phyloP scores from a whole-genome alignment of 495 filamentous ascomycete species.

The Lepidopterella palustris region DNA sequence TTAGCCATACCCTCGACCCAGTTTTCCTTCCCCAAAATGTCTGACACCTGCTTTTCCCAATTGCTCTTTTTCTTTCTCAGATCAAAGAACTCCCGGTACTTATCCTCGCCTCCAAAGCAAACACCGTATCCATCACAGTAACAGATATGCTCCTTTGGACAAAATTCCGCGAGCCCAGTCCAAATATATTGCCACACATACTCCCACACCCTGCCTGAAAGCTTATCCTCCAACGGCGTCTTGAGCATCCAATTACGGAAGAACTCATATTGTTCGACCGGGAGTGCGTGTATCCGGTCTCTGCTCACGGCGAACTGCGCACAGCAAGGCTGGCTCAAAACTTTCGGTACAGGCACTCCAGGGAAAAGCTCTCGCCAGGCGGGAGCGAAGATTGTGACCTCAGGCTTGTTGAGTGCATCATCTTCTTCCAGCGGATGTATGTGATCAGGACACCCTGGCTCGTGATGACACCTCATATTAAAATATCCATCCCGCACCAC shows the following conservation, averaged over 20 bases:
- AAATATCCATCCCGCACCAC: slow-evolving; percentile 12
- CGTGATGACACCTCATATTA: slow-evolving; percentile 4
- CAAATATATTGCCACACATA: slow-evolving; percentile 15
- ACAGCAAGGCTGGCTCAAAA: slow-evolving; percentile 8
- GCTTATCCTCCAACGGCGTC: slow-evolving; percentile 1
- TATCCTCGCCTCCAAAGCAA: slow-evolving; percentile 9
- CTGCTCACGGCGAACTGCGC: slow-evolving; percentile 6
- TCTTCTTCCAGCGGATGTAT: neutral
- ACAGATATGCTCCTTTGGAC: slow-evolving; percentile 12
- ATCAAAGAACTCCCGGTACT: slow-evolving; percentile 1
- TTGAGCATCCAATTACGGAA: slow-evolving; percentile 9
- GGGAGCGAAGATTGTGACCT: neutral
- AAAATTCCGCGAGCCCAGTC: slow-evolving; percentile 2
- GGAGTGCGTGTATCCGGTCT: slow-evolving; percentile 3
- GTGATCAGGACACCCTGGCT: slow-evolving; percentile 6
- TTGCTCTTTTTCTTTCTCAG: neutral
- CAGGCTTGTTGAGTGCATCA: neutral
- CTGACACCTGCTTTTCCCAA: neutral
- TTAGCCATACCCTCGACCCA: neutral
- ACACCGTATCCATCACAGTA: slow-evolving; percentile 15
- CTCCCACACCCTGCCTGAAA: slow-evolving; percentile 8
- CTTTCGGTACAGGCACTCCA: neutral
- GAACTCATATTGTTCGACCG: neutral
- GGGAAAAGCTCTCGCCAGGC: slow-evolving; percentile 7
- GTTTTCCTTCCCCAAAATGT: neutral